A percentile compares a stretch with the other conserved stretches of the same genome.
Conservation (phyloP, 108 stramenopile species). For the Nannochloropsis granulata region DNA sequence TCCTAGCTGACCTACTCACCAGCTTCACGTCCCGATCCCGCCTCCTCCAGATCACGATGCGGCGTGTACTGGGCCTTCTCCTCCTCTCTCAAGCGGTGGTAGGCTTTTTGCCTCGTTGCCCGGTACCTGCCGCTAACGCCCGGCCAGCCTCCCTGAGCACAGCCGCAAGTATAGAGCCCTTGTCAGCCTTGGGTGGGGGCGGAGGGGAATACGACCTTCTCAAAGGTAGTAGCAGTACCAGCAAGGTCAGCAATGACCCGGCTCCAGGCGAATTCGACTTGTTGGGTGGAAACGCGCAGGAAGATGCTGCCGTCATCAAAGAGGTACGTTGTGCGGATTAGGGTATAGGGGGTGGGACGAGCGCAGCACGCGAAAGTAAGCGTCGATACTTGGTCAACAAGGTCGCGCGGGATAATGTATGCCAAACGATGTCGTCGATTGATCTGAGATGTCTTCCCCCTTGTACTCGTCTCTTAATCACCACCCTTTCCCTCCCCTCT, state of each 20-base stretch:
- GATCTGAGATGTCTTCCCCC: not conserved
- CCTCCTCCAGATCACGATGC: not conserved
- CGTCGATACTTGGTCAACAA: too few species aligned
- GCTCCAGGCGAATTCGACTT: not conserved
- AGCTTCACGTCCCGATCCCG: too few species aligned
- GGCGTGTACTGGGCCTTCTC: not conserved
- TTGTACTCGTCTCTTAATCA: not conserved
- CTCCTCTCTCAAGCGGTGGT: not conserved
- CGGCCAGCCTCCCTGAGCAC: too few species aligned
- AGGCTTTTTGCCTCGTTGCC: not conserved
- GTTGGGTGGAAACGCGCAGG: not conserved
- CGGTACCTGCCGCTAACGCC: too few species aligned
- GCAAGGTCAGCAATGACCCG: not conserved
- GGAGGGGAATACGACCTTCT: not conserved
- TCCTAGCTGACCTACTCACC: too few species aligned
- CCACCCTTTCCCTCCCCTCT: not conserved
- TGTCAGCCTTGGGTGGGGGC: not conserved
- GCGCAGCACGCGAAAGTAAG: too few species aligned
- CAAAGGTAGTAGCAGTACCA: not conserved
- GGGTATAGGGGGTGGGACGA: too few species aligned
- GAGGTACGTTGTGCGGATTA: not conserved
- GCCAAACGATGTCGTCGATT: too few species aligned
- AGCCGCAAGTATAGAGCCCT: not conserved
- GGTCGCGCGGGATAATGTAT: too few species aligned
- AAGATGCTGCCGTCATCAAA: not conserved